Percentiles rank a stretch among this genome's conserved stretches.
Conservation (phyloP, 139 green algal genomes). For the Ettlia oleoabundans region DNA sequence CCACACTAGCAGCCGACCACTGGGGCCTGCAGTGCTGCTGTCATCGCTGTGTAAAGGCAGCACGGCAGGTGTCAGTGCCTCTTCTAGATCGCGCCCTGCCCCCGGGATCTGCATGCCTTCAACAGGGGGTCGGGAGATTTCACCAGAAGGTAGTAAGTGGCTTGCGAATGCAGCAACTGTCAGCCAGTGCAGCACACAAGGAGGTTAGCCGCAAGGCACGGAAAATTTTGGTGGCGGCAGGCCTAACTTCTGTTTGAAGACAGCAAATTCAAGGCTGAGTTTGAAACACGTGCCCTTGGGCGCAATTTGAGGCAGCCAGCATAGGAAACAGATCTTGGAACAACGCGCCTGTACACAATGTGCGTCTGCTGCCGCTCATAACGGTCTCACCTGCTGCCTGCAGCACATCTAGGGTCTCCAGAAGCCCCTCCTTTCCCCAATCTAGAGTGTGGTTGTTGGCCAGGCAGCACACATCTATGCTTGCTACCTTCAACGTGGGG, state of each 20-base stretch:
- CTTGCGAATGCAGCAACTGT: too few relatives aligned
- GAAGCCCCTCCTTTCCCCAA: constrained; percentile 14
- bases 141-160: too few relatives aligned
- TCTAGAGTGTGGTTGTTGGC: constrained; percentile 38
- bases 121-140: too few relatives aligned
- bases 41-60: neutral
- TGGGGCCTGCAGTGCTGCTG: neutral
- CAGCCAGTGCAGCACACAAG: too few relatives aligned
- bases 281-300: too few relatives aligned
- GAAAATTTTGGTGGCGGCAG: too few relatives aligned
- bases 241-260: too few relatives aligned
- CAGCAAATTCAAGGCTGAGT: too few relatives aligned
- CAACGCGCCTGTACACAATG: neutral
- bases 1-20: constrained; percentile 28
- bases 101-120: constrained; percentile 22
- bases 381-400: neutral
- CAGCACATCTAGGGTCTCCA: constrained; percentile 26
- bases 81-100: neutral
- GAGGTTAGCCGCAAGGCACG: too few relatives aligned
- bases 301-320: neutral
- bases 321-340: neutral
- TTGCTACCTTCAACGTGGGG: neutral
- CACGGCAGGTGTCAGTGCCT: constrained; percentile 2
- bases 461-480: constrained; percentile 25
- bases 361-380: neutral